phyloP scores from a whole-genome alignment of 2,329 filamentous ascomycete species.

The Dothideomycetes sp. region DNA sequence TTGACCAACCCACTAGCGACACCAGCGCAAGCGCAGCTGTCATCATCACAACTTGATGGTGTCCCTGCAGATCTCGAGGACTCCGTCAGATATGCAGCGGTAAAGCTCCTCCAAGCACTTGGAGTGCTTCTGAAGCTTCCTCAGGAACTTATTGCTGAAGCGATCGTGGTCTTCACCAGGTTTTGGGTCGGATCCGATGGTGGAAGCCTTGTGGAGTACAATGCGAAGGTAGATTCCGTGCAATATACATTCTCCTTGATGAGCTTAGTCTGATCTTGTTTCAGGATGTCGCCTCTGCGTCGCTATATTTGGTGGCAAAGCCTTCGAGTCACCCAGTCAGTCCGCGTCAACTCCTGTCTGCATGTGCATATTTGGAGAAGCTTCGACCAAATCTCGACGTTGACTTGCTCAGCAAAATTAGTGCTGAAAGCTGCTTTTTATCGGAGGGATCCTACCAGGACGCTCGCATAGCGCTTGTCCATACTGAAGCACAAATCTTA shows the following conservation, averaged over 20 bases:
- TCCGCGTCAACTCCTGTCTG: constrained; percentile 70
- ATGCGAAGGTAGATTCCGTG: constrained; percentile 43
- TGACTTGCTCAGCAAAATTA: background rate
- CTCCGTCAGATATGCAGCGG: constrained; percentile 58
- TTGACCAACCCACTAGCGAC: constrained; percentile 64
- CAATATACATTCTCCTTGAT: too few relatives aligned
- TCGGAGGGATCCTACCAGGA: constrained; percentile 61
- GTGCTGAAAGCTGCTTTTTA: constrained; percentile 7
- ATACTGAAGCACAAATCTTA: constrained; percentile 68
- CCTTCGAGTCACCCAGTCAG: constrained; percentile 66
- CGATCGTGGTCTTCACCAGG: constrained; percentile 69
- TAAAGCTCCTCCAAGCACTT: constrained; percentile 65
- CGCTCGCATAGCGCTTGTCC: constrained; percentile 53
- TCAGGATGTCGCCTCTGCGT: constrained; percentile 71
- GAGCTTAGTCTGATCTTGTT: too few relatives aligned
- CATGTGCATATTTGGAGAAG: constrained; percentile 71
- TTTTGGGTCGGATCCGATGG: constrained; percentile 59
- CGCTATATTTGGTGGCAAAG: constrained; percentile 73
- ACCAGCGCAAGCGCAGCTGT: constrained; percentile 54
- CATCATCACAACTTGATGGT: constrained; percentile 42
- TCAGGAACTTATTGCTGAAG: constrained; percentile 75
- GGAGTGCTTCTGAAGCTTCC: constrained; percentile 73
- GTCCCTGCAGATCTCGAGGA: constrained; percentile 61
- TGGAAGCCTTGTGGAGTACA: constrained; percentile 38
- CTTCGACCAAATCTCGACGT: constrained; percentile 35